Base-by-base conservation (phyloP, 805 yeast genomes). In the Yarrowia sp. region DNA sequence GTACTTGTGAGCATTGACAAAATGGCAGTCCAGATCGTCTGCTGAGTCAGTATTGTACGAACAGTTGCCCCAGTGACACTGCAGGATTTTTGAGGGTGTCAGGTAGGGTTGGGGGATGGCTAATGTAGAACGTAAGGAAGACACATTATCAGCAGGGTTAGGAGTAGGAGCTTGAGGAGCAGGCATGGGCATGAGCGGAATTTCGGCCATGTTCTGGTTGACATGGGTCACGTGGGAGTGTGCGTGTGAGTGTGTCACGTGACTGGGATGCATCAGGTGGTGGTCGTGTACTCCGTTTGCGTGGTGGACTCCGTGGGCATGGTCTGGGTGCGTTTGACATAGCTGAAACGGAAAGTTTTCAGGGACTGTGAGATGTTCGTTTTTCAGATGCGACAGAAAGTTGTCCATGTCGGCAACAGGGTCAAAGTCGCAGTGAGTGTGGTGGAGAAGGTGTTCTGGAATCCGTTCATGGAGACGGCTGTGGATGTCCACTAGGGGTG, bases 1-100 rank as follows among this genome's bases (percentile, higher is more conserved):
- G 50, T 57, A 50, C 18, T 67, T 55, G 66, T 71, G 71, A 7
- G 73, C 74, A 2, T 74, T 71, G 14, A 76, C 69, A 8, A 83
- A 71, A 71, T 84, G 86, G 44, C 79, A 77, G 65, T 83, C 84
- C 38, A 84, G 69, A 28, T 78, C 78, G 3, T 76, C 67, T 8
- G 79, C 68, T 36, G 77, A 78, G 35, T 77, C 74, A 48, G 82
- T 77, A 32, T 70, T 71, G 50, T 79, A 77, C 10, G 74, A 73
- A 72, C 96, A 90, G 65, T 83, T 79, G 57, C 84, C 85, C 96
- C 96, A 90, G 72, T 84, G 82, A 74, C 96, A 89, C 39, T 67
- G 67, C 13, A 68, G 65, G 9, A 55, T 44, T 22, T 65, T 67
- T 14, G 60, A 47, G 4, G 70, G 68, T 11, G 65, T 63, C 5